Evolutionary conservation across 306 rosid species (phyloP).

Genomic region (Calophaca sinica): DNA sequence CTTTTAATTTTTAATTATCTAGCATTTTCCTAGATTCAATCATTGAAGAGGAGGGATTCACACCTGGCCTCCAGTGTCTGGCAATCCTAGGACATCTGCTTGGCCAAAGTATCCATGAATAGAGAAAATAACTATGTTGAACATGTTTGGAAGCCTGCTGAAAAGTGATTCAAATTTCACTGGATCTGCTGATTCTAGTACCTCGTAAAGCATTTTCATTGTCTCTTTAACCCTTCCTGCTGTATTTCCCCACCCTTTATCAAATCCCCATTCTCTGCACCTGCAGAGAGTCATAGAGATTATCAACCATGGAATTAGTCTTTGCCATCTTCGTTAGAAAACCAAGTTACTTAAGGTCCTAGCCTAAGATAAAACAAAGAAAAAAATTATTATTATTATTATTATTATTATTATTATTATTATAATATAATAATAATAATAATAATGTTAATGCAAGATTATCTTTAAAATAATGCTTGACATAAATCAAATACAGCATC

Average conservation of each 20-base stretch:
- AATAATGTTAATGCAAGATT: slow-evolving; percentile 10
- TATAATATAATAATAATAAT: too few relatives aligned
- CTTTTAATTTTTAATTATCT: slow-evolving; percentile 2
- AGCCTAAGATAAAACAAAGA: neutral
- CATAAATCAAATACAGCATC: neutral
- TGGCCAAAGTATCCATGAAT: slow-evolving; percentile 92
- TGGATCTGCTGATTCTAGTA: slow-evolving; percentile 85
- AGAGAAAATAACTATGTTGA: slow-evolving; percentile 87
- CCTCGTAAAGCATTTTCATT: slow-evolving; percentile 73
- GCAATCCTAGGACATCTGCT: slow-evolving; percentile 88
- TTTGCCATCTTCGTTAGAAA: too few relatives aligned
- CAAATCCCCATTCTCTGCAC: slow-evolving; percentile 90
- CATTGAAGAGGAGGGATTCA: slow-evolving; percentile 29
- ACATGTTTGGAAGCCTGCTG: slow-evolving; percentile 77
- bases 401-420: too few relatives aligned
- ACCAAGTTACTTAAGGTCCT: too few relatives aligned
- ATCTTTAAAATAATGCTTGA: neutral
- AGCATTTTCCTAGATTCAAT: neutral
- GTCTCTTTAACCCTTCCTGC: slow-evolving; percentile 82
- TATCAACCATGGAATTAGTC: too few relatives aligned
- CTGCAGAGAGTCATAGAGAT: slow-evolving; percentile 50
- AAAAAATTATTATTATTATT: too few relatives aligned
- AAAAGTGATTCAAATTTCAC: slow-evolving; percentile 69
- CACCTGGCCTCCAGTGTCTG: slow-evolving; percentile 92
- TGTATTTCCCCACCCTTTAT: slow-evolving; percentile 92